Evolutionary conservation across 306 rosid genomes (phyloP).

Genomic region (Morella rubra): DNA sequence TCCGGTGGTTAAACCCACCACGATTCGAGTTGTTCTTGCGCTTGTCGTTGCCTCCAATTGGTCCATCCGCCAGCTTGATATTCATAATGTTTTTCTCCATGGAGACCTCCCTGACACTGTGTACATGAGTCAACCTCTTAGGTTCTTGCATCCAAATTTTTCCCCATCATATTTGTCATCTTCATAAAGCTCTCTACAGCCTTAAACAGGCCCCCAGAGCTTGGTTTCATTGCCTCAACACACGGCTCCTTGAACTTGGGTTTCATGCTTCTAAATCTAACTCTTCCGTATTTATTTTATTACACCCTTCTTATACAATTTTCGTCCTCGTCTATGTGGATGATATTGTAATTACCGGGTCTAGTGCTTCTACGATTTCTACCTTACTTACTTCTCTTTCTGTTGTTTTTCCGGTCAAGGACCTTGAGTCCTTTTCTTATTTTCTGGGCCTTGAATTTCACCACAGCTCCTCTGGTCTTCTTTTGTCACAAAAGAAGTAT

Average conservation of each 20-base stretch:
- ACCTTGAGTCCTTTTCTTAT: neutral
- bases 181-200: neutral
- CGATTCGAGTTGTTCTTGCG: too few relatives aligned
- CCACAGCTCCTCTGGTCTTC: neutral
- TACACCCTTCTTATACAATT: too few relatives aligned
- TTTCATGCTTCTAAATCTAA: neutral
- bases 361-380: neutral
- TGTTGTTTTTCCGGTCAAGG: neutral
- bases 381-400: neutral
- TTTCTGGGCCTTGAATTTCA: constrained; percentile 1
- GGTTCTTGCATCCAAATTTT: neutral
- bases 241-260: neutral
- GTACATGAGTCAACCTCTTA: neutral
- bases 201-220: neutral
- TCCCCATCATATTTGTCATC: too few relatives aligned
- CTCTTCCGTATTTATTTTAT: neutral
- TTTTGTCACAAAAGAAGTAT: neutral
- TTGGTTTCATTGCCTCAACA: neutral
- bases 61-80: too few relatives aligned
- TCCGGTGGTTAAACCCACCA: too few relatives aligned
- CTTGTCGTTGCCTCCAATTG: too few relatives aligned
- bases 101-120: too few relatives aligned
- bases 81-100: too few relatives aligned
- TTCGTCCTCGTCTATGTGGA: too few relatives aligned
- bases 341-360: constrained; percentile 1